Evolutionary conservation across 306 rosid species (phyloP).

Genomic region (Cicer arietinum): DNA sequence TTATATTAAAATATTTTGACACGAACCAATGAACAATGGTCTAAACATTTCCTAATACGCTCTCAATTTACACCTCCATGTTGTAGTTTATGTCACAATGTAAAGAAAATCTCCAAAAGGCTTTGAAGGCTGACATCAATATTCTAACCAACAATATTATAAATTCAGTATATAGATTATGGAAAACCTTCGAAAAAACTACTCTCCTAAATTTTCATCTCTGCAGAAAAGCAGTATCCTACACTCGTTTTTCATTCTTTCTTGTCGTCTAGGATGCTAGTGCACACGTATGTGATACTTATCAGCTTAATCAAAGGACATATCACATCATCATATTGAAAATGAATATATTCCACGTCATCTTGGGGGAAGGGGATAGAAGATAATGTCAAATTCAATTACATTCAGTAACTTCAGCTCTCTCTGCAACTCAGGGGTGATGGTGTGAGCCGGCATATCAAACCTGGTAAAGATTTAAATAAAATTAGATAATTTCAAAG

Average conservation of each 20-base stretch:
- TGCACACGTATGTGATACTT: not conserved
- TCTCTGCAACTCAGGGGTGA: slow-evolving; percentile 77
- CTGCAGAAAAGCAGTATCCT: slow-evolving; percentile 9
- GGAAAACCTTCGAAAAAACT: not conserved
- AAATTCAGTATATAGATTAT: not conserved
- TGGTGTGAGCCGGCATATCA: slow-evolving; percentile 82
- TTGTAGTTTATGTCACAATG: not conserved
- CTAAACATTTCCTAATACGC: not conserved
- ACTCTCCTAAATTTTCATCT: not conserved
- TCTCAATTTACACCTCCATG: slow-evolving; percentile 7
- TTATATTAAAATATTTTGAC: not conserved
- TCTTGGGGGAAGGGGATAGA: not conserved
- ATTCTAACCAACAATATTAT: slow-evolving; percentile 3
- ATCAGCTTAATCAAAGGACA: slow-evolving; percentile 12
- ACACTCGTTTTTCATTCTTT: slow-evolving; percentile 9
- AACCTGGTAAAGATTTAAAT: slow-evolving; percentile 59
- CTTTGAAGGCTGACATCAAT: not conserved
- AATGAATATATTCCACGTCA: slow-evolving; percentile 1
- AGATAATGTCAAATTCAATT: slow-evolving; percentile 27
- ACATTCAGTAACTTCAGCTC: slow-evolving; percentile 83
- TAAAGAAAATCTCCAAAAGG: not conserved
- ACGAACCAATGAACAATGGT: not conserved
- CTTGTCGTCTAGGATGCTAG: slow-evolving; percentile 14
- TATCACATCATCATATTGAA: not conserved
- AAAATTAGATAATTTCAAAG: not conserved